A percentile compares a stretch with the other conserved stretches of the same genome.
Evolutionary conservation across 768 basidiomycete genomes (phyloP).

Genomic region (Paxillus rubicundulus): DNA sequence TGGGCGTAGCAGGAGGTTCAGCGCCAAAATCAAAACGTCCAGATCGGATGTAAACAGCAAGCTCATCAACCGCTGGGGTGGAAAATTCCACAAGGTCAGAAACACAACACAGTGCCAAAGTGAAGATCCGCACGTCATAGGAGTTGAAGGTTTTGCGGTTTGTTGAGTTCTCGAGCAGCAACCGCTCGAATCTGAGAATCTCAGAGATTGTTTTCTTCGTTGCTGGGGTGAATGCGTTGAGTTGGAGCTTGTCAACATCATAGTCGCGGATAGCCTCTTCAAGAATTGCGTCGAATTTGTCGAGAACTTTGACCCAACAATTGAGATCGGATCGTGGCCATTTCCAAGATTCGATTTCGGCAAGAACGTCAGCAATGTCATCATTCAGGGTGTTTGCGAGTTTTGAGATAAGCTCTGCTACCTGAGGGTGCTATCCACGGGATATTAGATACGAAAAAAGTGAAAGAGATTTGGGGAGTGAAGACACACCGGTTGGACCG

Average conservation of each 20-base stretch:
- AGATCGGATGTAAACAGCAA: conserved; percentile 86
- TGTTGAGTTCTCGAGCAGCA: conserved; percentile 95
- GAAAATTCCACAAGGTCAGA: conserved; percentile 8
- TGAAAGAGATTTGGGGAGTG: conserved; percentile 1
- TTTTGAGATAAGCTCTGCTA: conserved; percentile 75
- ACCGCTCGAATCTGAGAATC: conserved; percentile 83
- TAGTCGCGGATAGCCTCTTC: conserved; percentile 82
- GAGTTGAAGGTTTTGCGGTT: conserved; percentile 95
- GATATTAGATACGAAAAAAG: conserved; percentile 14
- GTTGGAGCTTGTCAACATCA: conserved; percentile 80
- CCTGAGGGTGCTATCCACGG: conserved; percentile 63
- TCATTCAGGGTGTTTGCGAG: conserved; percentile 66
- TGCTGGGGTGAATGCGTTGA: conserved; percentile 69
- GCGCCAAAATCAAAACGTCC: conserved; percentile 77
- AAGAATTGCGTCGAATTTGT: conserved; percentile 90
- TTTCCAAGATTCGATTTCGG: conserved; percentile 77
- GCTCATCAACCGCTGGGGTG: conserved; percentile 77
- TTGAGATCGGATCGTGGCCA: conserved; percentile 97
- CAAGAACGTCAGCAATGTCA: conserved; percentile 66
- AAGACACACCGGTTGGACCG: conserved; percentile 66
- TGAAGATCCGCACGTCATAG: conserved; percentile 79
- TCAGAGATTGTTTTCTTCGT: conserved; percentile 75
- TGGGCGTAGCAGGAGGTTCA: conserved; percentile 87
- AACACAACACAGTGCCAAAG: not conserved
- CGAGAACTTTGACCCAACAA: conserved; percentile 93